phyloP scores from a whole-genome alignment of 2,329 filamentous ascomycete genomes.

The Cyclaneusma minus region DNA sequence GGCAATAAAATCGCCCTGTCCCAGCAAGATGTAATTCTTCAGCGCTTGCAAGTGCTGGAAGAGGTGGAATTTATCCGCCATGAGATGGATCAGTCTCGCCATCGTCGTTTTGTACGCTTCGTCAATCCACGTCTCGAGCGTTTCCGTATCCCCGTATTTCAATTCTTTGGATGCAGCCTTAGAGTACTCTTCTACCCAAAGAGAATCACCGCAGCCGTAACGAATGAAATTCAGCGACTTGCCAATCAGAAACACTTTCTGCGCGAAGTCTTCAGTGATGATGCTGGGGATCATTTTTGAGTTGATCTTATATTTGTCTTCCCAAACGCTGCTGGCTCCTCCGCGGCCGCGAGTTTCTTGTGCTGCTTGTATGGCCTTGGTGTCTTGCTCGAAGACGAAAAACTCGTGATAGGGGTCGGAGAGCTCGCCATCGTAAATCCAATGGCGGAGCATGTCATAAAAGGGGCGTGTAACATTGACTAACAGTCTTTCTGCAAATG shows the following conservation, averaged over 20 bases:
- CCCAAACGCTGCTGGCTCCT: conserved; percentile 83
- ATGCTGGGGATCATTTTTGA: conserved; percentile 83
- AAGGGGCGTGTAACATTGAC: conserved; percentile 83
- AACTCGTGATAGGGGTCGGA: conserved; percentile 95
- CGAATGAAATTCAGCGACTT: conserved; percentile 98
- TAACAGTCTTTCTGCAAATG: conserved; percentile 81
- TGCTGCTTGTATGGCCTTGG: conserved; percentile 25
- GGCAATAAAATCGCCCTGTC: conserved; percentile 94
- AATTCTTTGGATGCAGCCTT: conserved; percentile 86
- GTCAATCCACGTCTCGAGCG: conserved; percentile 83
- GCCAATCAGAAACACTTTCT: conserved; percentile 92
- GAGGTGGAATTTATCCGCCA: conserved; percentile 88
- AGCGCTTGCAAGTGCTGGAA: conserved; percentile 84
- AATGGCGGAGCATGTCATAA: conserved; percentile 87
- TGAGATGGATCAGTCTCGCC: conserved; percentile 82
- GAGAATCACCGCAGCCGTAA: conserved; percentile 82
- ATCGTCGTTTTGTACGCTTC: conserved; percentile 97
- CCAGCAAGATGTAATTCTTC: conserved; percentile 87
- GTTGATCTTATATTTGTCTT: conserved; percentile 86
- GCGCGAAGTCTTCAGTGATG: conserved; percentile 82
- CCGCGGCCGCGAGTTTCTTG: conserved; percentile 34
- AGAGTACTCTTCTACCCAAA: conserved; percentile 92
- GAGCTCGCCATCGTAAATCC: conserved; percentile 97
- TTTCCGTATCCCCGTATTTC: conserved; percentile 82
- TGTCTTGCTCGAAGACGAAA: conserved; percentile 75